A percentile compares a stretch with the other conserved stretches of the same genome.
These are phyloP conservation scores for Lipomyces orientalis DNA, from an alignment of 805 yeast species.

Conservation along the genomic window DNA sequence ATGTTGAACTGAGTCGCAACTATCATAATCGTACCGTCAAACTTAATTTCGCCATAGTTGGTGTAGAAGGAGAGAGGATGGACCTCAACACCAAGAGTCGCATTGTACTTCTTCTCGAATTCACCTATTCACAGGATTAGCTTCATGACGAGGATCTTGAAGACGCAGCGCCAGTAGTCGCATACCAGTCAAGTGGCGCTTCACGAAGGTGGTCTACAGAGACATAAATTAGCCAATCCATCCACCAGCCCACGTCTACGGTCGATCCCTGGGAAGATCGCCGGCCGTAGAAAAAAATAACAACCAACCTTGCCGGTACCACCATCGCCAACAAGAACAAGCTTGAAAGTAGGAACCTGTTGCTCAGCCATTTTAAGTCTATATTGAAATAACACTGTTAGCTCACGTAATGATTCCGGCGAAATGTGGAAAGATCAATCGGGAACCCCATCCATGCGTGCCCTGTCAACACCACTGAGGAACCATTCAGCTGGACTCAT, in stretches of 20 bases:
- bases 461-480: neutral
- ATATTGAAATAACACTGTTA: neutral
- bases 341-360: conserved; percentile 91
- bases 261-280: neutral
- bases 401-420: neutral
- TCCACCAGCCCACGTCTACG: neutral
- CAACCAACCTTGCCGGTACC: conserved; percentile 96
- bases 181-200: conserved; percentile 88
- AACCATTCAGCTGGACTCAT: neutral
- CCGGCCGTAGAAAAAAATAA: neutral
- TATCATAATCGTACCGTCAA: conserved; percentile 56
- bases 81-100: conserved; percentile 99
- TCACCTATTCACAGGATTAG: conserved; percentile 61
- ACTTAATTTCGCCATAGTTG: conserved; percentile 97
- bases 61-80: conserved; percentile 98
- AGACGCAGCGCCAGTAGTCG: neutral
- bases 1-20: neutral
- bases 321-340: conserved; percentile 99
- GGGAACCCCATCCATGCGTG: neutral
- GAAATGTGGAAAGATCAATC: neutral
- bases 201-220: conserved; percentile 89
- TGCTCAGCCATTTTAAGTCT: conserved; percentile 33
- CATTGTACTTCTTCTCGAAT: conserved; percentile 98
- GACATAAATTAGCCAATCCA: neutral
- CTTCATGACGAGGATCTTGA: neutral